Evolutionary conservation across 352 stramenopile genomes (phyloP), one percentile per base, ranked within the genome.

Genomic region (Globisporangium spiculum): DNA sequence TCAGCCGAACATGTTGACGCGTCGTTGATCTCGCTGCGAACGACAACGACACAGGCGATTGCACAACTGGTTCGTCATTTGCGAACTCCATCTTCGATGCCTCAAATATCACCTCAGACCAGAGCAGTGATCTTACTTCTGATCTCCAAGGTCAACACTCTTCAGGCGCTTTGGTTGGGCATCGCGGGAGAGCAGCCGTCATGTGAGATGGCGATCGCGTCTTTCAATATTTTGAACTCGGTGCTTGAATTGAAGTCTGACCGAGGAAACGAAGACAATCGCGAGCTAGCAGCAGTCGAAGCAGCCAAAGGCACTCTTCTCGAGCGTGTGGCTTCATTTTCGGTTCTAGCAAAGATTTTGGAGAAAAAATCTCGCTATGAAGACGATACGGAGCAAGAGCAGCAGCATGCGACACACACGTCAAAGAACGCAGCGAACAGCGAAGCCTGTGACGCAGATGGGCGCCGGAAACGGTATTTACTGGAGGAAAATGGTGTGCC

Each of bases 211-310:
- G 62, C 73, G 8, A 75, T 87, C 14, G 74, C 83, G 20, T 89
- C 83, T 4, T 64, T 93, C 0, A 95, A 91, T 46, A 72, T 89
- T 7, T 55, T 93, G 2, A 95, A 90, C 48, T 56, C 73, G 24
- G 84, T 84, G 53, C 69, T 94, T 3, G 83, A 90, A 52, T 79
- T 78, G 30, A 83, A 81, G 32, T 12, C 84, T 10, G 63, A 72
- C 22, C 50, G 63, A 14, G 69, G 72, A 9, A 65, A 67, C 27
- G 70, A 76, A 53, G 63, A 56, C 3, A 56, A 36, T 4, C 8
- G 20, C 26, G 73, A 84, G 16, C 30, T 59, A 34, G 56, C 74
- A 62, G 65, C 67, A 3, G 73, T 88, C 12, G 75, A 78, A 44
- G 60, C 70, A 14, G 77, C 75, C 20, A 78, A 74, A 27, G 53